Conservation (phyloP, 306 rosid genomes). For the Vigna angularis region DNA sequence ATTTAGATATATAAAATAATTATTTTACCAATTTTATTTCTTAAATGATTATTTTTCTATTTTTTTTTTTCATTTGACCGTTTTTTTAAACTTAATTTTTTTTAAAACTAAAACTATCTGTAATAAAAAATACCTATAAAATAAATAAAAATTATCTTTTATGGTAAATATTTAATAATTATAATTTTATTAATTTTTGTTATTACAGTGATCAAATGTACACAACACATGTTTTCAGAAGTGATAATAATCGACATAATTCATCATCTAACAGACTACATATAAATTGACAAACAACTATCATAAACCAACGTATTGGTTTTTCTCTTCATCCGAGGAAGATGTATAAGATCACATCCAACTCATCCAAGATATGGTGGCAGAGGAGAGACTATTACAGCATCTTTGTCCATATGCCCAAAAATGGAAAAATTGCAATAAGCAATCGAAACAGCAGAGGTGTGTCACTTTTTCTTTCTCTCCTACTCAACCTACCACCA, state of each 20-base stretch:
- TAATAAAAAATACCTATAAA: too few relatives aligned
- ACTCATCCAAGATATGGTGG: conserved; percentile 25
- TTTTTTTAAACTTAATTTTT: too few relatives aligned
- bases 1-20: too few relatives aligned
- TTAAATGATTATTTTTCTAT: too few relatives aligned
- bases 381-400: conserved; percentile 47
- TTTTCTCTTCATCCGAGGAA: conserved; percentile 39
- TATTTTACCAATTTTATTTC: too few relatives aligned
- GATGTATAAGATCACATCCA: conserved; percentile 22
- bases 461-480: conserved; percentile 66
- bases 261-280: conserved; percentile 32
- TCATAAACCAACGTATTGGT: neutral
- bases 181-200: too few relatives aligned
- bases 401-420: conserved; percentile 93
- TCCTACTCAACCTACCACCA: conserved; percentile 72
- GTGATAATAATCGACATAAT: conserved; percentile 3
- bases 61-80: too few relatives aligned
- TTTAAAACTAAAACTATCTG: too few relatives aligned
- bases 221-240: too few relatives aligned
- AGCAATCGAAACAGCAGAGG: conserved; percentile 85
- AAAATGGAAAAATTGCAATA: conserved; percentile 88
- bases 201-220: too few relatives aligned
- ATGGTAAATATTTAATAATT: too few relatives aligned
- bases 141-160: too few relatives aligned
- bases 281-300: neutral